Evolutionary conservation across 805 yeast species (phyloP).

Genomic region (Suhomyces pyralidae): DNA sequence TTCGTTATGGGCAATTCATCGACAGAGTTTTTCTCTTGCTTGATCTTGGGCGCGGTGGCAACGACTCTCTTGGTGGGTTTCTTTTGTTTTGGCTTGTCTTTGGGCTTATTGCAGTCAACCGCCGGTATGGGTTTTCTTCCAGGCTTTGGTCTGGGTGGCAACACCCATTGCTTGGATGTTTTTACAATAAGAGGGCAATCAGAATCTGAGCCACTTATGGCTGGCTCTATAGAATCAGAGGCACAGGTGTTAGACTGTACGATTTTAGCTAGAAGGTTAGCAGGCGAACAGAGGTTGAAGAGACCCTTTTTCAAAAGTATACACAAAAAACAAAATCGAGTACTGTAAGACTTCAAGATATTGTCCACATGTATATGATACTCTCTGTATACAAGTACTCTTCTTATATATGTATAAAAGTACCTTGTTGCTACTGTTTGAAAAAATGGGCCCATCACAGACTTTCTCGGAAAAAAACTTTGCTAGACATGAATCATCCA

Average conservation of each 20-base stretch:
- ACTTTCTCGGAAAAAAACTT: background rate
- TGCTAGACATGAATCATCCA: background rate
- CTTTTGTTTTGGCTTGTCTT: constrained; percentile 5
- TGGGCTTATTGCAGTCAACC: constrained; percentile 5
- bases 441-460: background rate
- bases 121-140: constrained; percentile 49
- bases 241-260: constrained; percentile 7
- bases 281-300: background rate
- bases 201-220: background rate
- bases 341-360: too few relatives aligned
- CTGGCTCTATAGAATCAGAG: background rate
- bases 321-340: too few relatives aligned
- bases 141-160: constrained; percentile 82
- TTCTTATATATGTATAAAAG: background rate
- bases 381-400: too few relatives aligned
- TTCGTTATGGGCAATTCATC: background rate
- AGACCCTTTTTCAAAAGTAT: background rate
- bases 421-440: background rate
- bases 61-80: constrained; percentile 2
- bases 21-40: background rate
- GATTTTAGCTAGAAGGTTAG: constrained; percentile 2
- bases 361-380: too few relatives aligned
- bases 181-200: constrained; percentile 24
- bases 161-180: constrained; percentile 77
- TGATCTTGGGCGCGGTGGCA: background rate